A percentile compares a stretch with the other conserved stretches of the same genome.
These are phyloP conservation scores for Solanum sparsipilum DNA, from an alignment of 257 asterid species.

Conservation along the genomic window DNA sequence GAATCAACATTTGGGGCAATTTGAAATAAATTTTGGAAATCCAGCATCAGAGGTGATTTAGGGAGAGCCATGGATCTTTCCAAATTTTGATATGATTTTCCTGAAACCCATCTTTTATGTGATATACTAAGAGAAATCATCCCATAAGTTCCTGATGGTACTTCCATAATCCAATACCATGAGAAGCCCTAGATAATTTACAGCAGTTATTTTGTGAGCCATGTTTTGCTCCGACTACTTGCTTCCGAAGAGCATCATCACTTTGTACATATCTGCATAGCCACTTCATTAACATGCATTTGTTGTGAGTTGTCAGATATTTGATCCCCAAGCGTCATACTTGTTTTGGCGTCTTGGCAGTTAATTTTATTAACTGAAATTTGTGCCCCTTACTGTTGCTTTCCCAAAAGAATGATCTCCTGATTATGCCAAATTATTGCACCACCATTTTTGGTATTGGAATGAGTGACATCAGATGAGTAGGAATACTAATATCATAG, in stretches of 20 bases:
- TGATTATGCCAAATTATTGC: background rate
- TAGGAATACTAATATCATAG: background rate
- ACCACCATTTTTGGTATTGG: background rate
- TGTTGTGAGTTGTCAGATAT: background rate
- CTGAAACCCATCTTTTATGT: background rate
- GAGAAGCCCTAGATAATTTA: background rate
- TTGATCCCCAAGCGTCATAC: background rate
- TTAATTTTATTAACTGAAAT: background rate
- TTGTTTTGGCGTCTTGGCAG: background rate
- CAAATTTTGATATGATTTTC: background rate
- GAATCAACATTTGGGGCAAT: background rate
- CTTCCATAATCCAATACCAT: background rate
- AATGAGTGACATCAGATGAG: background rate
- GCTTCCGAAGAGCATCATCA: background rate
- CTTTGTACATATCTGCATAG: background rate
- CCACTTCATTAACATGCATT: background rate
- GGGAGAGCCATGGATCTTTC: background rate
- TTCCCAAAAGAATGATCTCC: background rate
- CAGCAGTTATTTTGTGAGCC: background rate
- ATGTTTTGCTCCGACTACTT: background rate
- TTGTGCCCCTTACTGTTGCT: background rate
- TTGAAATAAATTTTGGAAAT: background rate
- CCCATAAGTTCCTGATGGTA: background rate
- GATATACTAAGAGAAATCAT: background rate
- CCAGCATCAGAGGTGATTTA: background rate